Conservation (phyloP, 2,329 filamentous ascomycete species). For the Dryadomyces quercus-mongolicae region DNA sequence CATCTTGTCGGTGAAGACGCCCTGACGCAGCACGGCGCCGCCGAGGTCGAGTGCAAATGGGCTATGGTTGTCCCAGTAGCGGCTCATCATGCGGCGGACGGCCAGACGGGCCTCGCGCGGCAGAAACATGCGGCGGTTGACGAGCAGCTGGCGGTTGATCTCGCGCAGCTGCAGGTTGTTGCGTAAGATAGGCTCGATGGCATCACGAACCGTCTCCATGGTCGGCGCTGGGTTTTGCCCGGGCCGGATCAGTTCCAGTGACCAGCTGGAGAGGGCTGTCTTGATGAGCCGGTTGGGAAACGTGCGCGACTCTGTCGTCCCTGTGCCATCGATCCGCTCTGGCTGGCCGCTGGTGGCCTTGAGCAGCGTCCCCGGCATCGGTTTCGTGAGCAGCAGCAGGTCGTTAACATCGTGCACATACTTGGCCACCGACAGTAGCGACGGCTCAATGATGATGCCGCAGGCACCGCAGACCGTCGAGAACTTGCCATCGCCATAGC, state of each 20-base stretch:
- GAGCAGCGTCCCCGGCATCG: conserved; percentile 59
- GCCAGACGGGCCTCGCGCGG: conserved; percentile 25
- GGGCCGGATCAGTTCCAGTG: conserved; percentile 27
- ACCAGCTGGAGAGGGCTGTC: conserved; percentile 26
- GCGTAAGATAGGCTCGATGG: conserved; percentile 31
- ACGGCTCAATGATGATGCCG: conserved; percentile 35
- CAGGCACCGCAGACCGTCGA: conserved; percentile 38
- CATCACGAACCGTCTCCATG: conserved; percentile 37
- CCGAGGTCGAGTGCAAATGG: conserved; percentile 53
- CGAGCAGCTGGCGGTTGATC: not conserved
- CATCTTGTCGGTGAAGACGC: conserved; percentile 62
- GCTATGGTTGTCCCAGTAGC: conserved; percentile 58
- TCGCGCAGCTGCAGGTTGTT: not conserved
- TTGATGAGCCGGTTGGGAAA: conserved; percentile 50
- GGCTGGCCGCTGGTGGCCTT: conserved; percentile 39
- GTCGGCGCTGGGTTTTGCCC: conserved; percentile 19
- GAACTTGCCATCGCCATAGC: conserved; percentile 51
- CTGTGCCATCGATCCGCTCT: conserved; percentile 13
- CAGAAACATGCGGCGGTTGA: not conserved
- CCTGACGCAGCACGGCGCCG: conserved; percentile 54
- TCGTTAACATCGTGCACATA: conserved; percentile 44
- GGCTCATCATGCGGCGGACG: conserved; percentile 55
- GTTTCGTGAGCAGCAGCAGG: conserved; percentile 32
- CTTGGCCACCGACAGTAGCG: conserved; percentile 47
- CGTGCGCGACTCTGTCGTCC: conserved; percentile 20